A percentile compares a stretch with the other conserved stretches of the same genome.
Evolutionary conservation across 805 yeast genomes (phyloP).

Genomic region (Kluyveromyces nonfermentans): DNA sequence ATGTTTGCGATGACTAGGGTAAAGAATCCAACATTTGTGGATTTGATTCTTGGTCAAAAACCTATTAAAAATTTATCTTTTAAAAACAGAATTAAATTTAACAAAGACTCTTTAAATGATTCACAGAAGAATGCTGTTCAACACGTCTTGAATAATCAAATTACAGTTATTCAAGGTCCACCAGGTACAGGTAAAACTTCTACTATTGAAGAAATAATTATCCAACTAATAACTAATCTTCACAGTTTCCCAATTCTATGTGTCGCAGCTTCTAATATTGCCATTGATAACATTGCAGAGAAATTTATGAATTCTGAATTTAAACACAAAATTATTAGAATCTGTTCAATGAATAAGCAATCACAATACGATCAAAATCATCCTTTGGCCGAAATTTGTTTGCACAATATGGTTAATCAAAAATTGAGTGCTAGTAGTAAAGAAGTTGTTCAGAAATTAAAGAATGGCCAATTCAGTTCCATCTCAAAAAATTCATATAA

Average conservation of each 20-base stretch:
- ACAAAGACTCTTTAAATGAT: conserved; percentile 42
- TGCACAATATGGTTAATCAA: conserved; percentile 50
- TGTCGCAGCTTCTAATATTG: conserved; percentile 69
- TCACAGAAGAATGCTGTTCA: conserved; percentile 51
- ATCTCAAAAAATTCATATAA: conserved; percentile 40
- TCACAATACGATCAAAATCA: conserved; percentile 50
- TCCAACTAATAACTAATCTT: conserved; percentile 46
- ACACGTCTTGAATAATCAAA: conserved; percentile 41
- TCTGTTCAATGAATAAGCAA: conserved; percentile 52
- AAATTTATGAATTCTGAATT: conserved; percentile 44
- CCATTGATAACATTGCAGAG: conserved; percentile 69
- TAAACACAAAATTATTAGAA: conserved; percentile 42
- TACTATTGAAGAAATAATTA: conserved; percentile 53
- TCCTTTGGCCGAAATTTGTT: conserved; percentile 48
- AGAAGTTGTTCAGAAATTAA: conserved; percentile 36
- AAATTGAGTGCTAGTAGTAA: conserved; percentile 38
- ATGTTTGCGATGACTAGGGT: conserved; percentile 57
- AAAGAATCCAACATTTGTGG: conserved; percentile 40
- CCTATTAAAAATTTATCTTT: conserved; percentile 48
- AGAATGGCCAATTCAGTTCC: conserved; percentile 32
- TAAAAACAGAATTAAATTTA: conserved; percentile 42
- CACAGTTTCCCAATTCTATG: conserved; percentile 56
- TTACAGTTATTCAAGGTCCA: conserved; percentile 63
- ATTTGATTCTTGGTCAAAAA: conserved; percentile 46
- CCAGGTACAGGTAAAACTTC: conserved; percentile 80